Percentiles rank a stretch among this genome's conserved stretches.
phyloP scores from a whole-genome alignment of 306 rosid genomes.

The Cucumis cinereus region DNA sequence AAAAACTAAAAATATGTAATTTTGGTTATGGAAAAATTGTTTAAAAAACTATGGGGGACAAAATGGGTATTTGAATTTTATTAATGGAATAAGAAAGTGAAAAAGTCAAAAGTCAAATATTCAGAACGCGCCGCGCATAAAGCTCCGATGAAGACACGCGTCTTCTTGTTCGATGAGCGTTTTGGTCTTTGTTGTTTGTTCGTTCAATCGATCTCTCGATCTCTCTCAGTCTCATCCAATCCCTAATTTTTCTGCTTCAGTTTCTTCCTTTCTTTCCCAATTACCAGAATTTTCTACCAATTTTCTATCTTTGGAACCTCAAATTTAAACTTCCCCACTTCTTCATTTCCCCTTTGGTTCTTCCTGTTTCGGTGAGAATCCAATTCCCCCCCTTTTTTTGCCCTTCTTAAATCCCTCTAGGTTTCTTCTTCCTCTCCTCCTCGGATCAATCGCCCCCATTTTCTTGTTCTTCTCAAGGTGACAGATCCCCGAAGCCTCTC shows the following conservation, averaged over 20 bases:
- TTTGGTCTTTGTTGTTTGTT: background rate
- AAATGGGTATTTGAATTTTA: too few relatives aligned
- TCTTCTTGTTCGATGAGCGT: background rate
- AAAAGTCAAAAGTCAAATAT: slow-evolving; percentile 2
- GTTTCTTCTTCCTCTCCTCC: background rate
- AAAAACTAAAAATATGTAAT: too few relatives aligned
- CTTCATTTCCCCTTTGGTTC: slow-evolving; percentile 8
- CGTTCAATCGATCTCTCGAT: too few relatives aligned
- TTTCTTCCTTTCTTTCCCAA: background rate
- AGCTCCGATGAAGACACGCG: background rate
- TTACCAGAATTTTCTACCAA: background rate
- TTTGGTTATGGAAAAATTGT: too few relatives aligned
- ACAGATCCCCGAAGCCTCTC: slow-evolving; percentile 8
- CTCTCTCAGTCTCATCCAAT: background rate
- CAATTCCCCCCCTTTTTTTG: background rate
- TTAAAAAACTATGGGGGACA: too few relatives aligned
- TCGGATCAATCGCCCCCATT: background rate
- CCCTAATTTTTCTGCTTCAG: background rate
- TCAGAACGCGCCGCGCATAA: background rate
- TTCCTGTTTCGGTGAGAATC: slow-evolving; percentile 26
- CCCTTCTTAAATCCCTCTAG: background rate
- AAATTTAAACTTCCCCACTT: background rate
- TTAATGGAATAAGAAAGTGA: background rate
- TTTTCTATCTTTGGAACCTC: background rate
- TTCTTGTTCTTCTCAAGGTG: background rate